Evolutionary conservation across 768 basidiomycete genomes (phyloP).

Genomic region (Termitomyces sp.): DNA sequence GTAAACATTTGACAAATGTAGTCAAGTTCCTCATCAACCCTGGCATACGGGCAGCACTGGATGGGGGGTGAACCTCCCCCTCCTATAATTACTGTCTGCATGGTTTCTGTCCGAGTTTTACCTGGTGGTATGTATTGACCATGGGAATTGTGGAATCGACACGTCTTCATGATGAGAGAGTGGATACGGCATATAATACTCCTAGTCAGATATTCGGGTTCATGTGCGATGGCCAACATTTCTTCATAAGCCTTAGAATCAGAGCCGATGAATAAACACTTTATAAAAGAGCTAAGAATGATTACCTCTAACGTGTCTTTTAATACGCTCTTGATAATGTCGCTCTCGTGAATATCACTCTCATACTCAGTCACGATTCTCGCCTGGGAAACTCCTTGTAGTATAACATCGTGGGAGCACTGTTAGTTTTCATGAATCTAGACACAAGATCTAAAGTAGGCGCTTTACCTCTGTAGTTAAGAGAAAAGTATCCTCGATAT

Average conservation of each 20-base stretch:
- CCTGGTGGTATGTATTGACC: neutral
- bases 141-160: neutral
- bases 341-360: neutral
- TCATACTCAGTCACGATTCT: neutral
- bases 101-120: neutral
- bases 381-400: neutral
- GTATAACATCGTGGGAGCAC: neutral
- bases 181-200: neutral
- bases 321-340: neutral
- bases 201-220: neutral
- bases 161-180: neutral
- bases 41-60: neutral
- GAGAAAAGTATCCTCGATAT: neutral
- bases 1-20: neutral
- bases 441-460: neutral
- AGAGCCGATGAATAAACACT: neutral
- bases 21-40: neutral
- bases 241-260: neutral
- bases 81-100: neutral
- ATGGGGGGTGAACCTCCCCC: neutral
- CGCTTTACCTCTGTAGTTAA: neutral
- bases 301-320: neutral
- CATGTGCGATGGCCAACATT: neutral
- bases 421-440: neutral
- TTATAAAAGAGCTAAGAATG: neutral